A percentile compares a stretch with the other conserved stretches of the same genome.
These are phyloP conservation scores for Kazachstania bromeliacearum DNA, from an alignment of 805 yeast species.

Conservation along the genomic window DNA sequence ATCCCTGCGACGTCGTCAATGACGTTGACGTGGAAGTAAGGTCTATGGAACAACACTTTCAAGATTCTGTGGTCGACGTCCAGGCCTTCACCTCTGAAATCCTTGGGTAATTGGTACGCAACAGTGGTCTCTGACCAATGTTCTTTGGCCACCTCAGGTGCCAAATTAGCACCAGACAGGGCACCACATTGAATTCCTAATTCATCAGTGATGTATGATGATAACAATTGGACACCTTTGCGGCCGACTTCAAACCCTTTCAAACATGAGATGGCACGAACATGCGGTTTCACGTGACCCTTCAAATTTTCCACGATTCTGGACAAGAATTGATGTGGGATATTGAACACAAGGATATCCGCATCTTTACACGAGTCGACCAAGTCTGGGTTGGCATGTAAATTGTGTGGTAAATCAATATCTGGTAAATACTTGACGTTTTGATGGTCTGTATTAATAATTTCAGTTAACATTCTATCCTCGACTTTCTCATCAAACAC, in stretches of 20 bases:
- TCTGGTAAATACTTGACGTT: slow-evolving; percentile 89
- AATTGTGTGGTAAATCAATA: slow-evolving; percentile 73
- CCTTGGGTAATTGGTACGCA: slow-evolving; percentile 69
- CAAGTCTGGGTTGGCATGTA: slow-evolving; percentile 78
- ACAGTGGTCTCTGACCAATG: slow-evolving; percentile 97
- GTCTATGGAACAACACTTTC: slow-evolving; percentile 85
- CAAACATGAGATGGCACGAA: slow-evolving; percentile 86
- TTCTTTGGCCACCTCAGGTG: slow-evolving; percentile 91
- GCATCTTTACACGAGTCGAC: slow-evolving; percentile 67
- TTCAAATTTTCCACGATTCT: slow-evolving; percentile 65
- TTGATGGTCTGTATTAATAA: slow-evolving; percentile 83
- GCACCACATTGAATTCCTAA: slow-evolving; percentile 92
- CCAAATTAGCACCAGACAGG: slow-evolving; percentile 91
- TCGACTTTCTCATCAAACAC: slow-evolving; percentile 77
- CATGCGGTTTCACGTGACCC: slow-evolving; percentile 59
- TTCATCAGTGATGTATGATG: slow-evolving; percentile 66
- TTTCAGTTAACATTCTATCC: slow-evolving; percentile 76
- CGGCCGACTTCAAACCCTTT: slow-evolving; percentile 88
- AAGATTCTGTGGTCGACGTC: slow-evolving; percentile 59
- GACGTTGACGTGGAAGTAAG: slow-evolving; percentile 93
- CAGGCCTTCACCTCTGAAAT: slow-evolving; percentile 36
- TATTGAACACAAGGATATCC: slow-evolving; percentile 82
- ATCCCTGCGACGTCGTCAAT: slow-evolving; percentile 90
- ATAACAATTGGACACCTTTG: slow-evolving; percentile 73
- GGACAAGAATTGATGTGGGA: slow-evolving; percentile 92